phyloP scores from a whole-genome alignment of 2,329 filamentous ascomycete genomes.

The Colletotrichum coccodes region DNA sequence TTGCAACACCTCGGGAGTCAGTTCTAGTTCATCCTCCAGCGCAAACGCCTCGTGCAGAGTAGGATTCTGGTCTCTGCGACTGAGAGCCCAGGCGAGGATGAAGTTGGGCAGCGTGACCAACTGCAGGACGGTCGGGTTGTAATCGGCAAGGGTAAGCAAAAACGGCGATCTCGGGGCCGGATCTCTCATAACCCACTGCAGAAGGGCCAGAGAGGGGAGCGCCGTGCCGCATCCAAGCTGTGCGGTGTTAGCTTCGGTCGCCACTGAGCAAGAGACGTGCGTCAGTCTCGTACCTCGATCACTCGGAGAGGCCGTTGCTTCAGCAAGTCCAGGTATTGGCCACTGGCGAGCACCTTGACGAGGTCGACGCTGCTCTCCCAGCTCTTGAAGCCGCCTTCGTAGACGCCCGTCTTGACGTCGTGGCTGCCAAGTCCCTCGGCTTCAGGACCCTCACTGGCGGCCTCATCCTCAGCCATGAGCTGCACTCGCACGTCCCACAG shows the following conservation, averaged over 20 bases:
- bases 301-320: constrained; percentile 51
- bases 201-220: constrained; percentile 76
- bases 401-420: constrained; percentile 83
- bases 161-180: constrained; percentile 46
- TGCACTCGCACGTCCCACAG: constrained; percentile 85
- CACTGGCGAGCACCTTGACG: constrained; percentile 70
- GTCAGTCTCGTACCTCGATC: constrained; percentile 60
- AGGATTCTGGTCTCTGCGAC: constrained; percentile 48
- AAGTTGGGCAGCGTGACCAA: constrained; percentile 85
- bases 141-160: constrained; percentile 78
- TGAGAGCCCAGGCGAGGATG: constrained; percentile 73
- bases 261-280: constrained; percentile 7
- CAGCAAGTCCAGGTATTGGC: constrained; percentile 47
- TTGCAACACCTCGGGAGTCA: constrained; percentile 65
- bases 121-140: constrained; percentile 81
- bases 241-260: constrained; percentile 37
- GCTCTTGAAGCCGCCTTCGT: constrained; percentile 89
- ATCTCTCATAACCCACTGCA: constrained; percentile 66
- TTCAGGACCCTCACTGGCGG: constrained; percentile 46
- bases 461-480: constrained; percentile 78
- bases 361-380: constrained; percentile 89
- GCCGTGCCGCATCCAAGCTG: constrained; percentile 84
- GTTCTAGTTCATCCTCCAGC: constrained; percentile 70
- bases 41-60: constrained; percentile 57
- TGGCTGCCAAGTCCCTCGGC: constrained; percentile 70